phyloP scores from a whole-genome alignment of 768 basidiomycete species.

The Asterophora parasitica region DNA sequence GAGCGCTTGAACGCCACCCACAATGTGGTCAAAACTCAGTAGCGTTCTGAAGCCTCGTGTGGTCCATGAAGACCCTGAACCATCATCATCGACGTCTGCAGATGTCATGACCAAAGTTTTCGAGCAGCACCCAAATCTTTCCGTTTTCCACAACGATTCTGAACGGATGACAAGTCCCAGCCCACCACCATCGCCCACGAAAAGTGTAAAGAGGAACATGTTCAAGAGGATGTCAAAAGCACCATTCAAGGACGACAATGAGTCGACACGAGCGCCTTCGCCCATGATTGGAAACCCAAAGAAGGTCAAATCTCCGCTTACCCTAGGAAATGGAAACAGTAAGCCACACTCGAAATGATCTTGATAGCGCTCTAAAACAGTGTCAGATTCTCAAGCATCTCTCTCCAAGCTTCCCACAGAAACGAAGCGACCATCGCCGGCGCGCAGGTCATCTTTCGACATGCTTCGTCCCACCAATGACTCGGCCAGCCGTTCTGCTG shows the following conservation, averaged over 20 bases:
- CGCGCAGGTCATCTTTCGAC: slow-evolving; percentile 29
- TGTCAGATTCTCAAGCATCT: slow-evolving; percentile 29
- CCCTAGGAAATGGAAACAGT: slow-evolving; percentile 32
- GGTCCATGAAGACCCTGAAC: slow-evolving; percentile 25
- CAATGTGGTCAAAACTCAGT: slow-evolving; percentile 63
- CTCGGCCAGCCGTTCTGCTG: neutral
- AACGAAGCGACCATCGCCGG: slow-evolving; percentile 13
- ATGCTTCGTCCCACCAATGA: slow-evolving; percentile 22
- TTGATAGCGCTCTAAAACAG: neutral
- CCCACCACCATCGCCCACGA: slow-evolving; percentile 50
- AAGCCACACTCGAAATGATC: slow-evolving; percentile 11
- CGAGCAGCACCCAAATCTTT: slow-evolving; percentile 60
- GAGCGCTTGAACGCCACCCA: slow-evolving; percentile 2
- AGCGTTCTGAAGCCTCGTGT: slow-evolving; percentile 46
- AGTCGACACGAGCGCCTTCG: slow-evolving; percentile 30
- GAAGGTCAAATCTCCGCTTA: slow-evolving; percentile 46
- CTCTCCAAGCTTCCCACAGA: slow-evolving; percentile 19
- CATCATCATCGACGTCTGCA: slow-evolving; percentile 21
- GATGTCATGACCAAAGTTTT: slow-evolving; percentile 49
- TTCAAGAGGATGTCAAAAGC: slow-evolving; percentile 51
- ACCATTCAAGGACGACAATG: slow-evolving; percentile 36
- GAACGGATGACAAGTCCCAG: slow-evolving; percentile 27
- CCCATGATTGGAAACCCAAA: slow-evolving; percentile 39
- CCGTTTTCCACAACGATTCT: slow-evolving; percentile 44
- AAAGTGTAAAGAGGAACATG: slow-evolving; percentile 39